These are phyloP conservation scores for Erodium maritimum DNA, from an alignment of 345 rosid species.

Conservation along the genomic window DNA sequence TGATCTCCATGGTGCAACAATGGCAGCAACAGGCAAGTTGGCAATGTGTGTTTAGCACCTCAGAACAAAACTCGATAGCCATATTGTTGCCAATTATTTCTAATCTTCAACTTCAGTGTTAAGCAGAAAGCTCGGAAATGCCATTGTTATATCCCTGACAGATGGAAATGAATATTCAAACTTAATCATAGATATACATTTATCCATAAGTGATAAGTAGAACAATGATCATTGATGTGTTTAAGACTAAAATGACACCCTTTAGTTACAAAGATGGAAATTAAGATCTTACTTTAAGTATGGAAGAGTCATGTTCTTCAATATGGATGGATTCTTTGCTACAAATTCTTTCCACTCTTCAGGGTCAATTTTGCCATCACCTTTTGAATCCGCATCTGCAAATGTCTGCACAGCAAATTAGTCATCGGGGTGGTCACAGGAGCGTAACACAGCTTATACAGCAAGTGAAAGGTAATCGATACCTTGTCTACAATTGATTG, in stretches of 20 bases:
- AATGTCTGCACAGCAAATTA: conserved; percentile 14
- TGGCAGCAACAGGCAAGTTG: too few relatives aligned
- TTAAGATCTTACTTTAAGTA: conserved; percentile 12
- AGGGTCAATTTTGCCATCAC: conserved; percentile 22
- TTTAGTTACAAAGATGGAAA: too few relatives aligned
- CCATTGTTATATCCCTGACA: conserved; percentile 13
- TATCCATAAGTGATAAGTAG: background rate
- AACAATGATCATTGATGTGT: background rate
- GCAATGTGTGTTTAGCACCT: too few relatives aligned
- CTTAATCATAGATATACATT: background rate
- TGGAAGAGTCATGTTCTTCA: conserved; percentile 32
- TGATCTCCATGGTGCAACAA: background rate
- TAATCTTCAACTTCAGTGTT: conserved; percentile 10
- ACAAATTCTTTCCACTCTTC: conserved; percentile 24
- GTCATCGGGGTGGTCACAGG: background rate
- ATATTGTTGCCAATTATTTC: background rate
- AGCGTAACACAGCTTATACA: background rate
- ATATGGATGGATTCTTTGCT: conserved; percentile 12
- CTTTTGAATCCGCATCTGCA: conserved; percentile 15
- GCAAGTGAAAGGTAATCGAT: background rate
- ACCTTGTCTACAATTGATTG: conserved; percentile 22
- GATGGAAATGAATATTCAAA: background rate
- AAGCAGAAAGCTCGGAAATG: conserved; percentile 27
- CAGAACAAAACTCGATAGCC: background rate
- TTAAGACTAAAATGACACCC: background rate